A percentile compares a stretch with the other conserved stretches of the same genome.
These are phyloP conservation scores for Collybia mongolica DNA, from an alignment of 768 basidiomycete genomes.

Conservation along the genomic window DNA sequence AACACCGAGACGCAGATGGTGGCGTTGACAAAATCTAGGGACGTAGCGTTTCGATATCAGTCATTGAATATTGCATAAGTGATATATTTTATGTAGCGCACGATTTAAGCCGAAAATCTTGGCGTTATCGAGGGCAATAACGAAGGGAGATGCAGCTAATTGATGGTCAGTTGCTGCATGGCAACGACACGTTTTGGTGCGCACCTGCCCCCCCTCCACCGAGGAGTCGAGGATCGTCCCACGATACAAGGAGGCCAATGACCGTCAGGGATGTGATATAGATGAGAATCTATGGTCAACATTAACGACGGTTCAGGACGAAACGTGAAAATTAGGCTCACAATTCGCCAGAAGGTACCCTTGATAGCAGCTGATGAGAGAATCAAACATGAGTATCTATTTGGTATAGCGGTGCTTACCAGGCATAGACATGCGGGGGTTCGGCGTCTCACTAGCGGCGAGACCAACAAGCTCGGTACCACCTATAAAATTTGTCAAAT, in stretches of 20 bases:
- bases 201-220: conserved; percentile 32
- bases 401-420: conserved; percentile 12
- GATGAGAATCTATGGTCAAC: conserved; percentile 32
- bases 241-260: conserved; percentile 38
- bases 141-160: conserved; percentile 40
- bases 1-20: conserved; percentile 26
- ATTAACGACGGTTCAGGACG: not conserved
- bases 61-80: too few relatives aligned
- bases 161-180: not conserved
- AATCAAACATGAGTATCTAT: too few relatives aligned
- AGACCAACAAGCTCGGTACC: conserved; percentile 43
- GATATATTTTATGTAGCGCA: conserved; percentile 18
- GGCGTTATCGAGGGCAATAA: conserved; percentile 39
- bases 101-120: conserved; percentile 38
- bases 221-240: conserved; percentile 31
- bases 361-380: conserved; percentile 26
- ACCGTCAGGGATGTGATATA: conserved; percentile 42
- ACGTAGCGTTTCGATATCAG: not conserved
- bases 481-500: not conserved
- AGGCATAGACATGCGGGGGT: conserved; percentile 41
- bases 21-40: conserved; percentile 30
- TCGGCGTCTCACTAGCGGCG: conserved; percentile 44
- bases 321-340: conserved; percentile 14
- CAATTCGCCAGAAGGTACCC: conserved; percentile 48
- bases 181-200: not conserved